Conservation (phyloP, 139 green algal species). For the Tetradesmus lagerheimii region DNA sequence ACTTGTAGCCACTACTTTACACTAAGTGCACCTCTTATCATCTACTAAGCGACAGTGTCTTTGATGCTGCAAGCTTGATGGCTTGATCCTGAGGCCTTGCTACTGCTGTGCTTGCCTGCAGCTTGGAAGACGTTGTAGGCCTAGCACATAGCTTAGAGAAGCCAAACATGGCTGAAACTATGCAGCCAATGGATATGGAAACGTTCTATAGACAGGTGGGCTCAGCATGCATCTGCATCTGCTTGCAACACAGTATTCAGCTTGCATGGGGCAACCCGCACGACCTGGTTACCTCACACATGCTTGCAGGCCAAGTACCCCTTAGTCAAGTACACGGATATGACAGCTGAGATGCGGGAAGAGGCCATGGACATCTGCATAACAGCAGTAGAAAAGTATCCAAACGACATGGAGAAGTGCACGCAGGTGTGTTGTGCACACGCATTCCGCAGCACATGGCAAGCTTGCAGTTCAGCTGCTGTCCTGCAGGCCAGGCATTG, state of each 20-base stretch:
- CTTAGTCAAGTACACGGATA: slow-evolving; percentile 86
- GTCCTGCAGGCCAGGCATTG: too few relatives aligned
- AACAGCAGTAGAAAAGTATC: slow-evolving; percentile 85
- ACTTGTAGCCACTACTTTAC: neutral
- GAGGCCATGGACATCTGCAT: slow-evolving; percentile 91
- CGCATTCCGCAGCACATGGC: neutral
- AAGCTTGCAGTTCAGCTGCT: neutral
- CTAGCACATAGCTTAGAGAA: neutral
- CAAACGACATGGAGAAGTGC: slow-evolving; percentile 86
- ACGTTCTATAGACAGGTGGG: slow-evolving; percentile 60
- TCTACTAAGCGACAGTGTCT: neutral
- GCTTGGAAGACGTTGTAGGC: neutral
- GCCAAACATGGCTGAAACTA: neutral
- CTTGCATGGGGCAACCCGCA: too few relatives aligned
- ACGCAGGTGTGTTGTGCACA: slow-evolving; percentile 72
- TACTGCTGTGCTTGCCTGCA: neutral
- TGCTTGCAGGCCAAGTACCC: slow-evolving; percentile 79
- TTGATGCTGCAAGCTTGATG: neutral
- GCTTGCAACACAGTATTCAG: neutral
- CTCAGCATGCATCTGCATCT: neutral
- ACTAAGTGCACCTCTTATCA: neutral
- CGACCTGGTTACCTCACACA: neutral
- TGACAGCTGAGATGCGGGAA: slow-evolving; percentile 87
- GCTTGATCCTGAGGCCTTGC: neutral
- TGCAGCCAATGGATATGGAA: slow-evolving; percentile 66